A percentile compares a stretch with the other conserved stretches of the same genome.
phyloP scores from a whole-genome alignment of 2,329 filamentous ascomycete genomes.

The Colletotrichum abscissum region DNA sequence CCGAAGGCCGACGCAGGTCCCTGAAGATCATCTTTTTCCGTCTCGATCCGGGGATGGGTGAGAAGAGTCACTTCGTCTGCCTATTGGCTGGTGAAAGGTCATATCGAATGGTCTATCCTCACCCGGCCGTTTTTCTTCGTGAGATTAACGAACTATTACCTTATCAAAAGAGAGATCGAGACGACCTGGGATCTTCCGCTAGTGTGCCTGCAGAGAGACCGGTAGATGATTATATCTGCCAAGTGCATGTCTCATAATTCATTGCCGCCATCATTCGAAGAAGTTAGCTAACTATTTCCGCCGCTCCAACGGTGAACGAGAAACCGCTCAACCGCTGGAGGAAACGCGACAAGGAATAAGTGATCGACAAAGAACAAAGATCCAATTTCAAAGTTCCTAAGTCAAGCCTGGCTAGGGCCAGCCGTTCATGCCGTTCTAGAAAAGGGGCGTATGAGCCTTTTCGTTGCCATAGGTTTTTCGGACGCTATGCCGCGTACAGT shows the following conservation, averaged over 20 bases:
- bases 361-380: conserved; percentile 11
- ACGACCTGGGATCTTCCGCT: background rate
- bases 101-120: background rate
- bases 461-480: background rate
- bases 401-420: background rate
- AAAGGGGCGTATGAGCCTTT: background rate
- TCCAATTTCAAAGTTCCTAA: background rate
- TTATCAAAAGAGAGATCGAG: background rate
- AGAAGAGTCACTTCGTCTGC: background rate
- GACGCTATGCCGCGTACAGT: background rate
- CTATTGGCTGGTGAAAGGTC: background rate
- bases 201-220: background rate
- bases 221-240: background rate
- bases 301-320: background rate
- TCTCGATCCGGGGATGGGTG: background rate
- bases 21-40: conserved; percentile 1
- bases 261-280: background rate
- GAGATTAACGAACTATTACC: background rate
- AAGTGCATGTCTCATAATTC: conserved; percentile 15
- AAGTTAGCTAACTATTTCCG: background rate
- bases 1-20: background rate
- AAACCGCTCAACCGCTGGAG: conserved; percentile 19
- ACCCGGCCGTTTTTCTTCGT: background rate
- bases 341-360: background rate
- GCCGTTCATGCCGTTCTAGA: background rate